Conservation (phyloP, 2,329 filamentous ascomycete genomes). For the Rachicladosporium sp. region DNA sequence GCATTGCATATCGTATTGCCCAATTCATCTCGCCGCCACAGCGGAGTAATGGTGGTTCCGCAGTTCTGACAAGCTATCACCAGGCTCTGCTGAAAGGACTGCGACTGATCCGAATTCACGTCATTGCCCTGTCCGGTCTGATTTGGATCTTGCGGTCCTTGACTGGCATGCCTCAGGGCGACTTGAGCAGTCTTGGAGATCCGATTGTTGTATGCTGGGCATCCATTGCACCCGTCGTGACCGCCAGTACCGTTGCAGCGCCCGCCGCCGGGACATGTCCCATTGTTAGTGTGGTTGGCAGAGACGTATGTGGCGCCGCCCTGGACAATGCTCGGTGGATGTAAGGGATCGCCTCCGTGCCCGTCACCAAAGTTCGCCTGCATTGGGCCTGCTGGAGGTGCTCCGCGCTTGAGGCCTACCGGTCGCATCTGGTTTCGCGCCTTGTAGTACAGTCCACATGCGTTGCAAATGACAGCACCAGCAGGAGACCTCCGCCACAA, state of each 20-base stretch:
- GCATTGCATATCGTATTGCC: conserved; percentile 98
- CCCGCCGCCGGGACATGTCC: conserved; percentile 91
- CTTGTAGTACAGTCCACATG: conserved; percentile 88
- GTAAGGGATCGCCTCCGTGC: too few relatives aligned
- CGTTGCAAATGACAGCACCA: conserved; percentile 93
- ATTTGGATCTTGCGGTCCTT: conserved; percentile 1
- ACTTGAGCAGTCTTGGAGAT: conserved; percentile 76
- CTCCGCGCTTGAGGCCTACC: conserved; percentile 74
- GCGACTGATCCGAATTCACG: background rate
- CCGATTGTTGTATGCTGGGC: conserved; percentile 93
- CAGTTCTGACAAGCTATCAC: conserved; percentile 95
- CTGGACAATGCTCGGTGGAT: conserved; percentile 22
- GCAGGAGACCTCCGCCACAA: conserved; percentile 88
- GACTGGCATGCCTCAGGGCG: conserved; percentile 35
- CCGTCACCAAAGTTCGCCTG: too few relatives aligned
- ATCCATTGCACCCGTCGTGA: conserved; percentile 87
- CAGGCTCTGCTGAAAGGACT: conserved; percentile 35
- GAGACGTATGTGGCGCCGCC: conserved; percentile 57
- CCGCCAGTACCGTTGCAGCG: conserved; percentile 94
- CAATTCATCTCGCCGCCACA: conserved; percentile 88
- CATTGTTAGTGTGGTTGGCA: conserved; percentile 60
- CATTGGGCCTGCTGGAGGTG: conserved; percentile 22
- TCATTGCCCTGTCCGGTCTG: conserved; percentile 2
- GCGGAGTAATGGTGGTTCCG: conserved; percentile 85
- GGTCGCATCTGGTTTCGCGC: conserved; percentile 84